These are phyloP conservation scores for Fulvia fulva DNA, from an alignment of 2,329 filamentous ascomycete genomes.

Conservation along the genomic window DNA sequence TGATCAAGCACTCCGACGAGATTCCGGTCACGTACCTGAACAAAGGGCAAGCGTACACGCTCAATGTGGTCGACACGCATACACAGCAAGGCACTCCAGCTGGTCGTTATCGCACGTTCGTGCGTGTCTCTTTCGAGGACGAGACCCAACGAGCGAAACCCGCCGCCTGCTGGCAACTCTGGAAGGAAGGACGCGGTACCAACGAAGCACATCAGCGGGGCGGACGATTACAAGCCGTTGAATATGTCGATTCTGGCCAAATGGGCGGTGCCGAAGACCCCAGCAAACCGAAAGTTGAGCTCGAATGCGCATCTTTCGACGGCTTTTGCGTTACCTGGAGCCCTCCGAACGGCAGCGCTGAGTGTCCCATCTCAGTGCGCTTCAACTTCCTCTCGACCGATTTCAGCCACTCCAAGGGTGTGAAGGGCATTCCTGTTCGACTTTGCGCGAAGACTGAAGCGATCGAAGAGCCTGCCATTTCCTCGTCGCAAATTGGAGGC, in stretches of 20 bases:
- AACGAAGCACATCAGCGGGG: slow-evolving; percentile 93
- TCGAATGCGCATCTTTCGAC: slow-evolving; percentile 72
- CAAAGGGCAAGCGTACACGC: slow-evolving; percentile 89
- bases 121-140: slow-evolving; percentile 96
- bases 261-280: slow-evolving; percentile 50
- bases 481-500: slow-evolving; percentile 33
- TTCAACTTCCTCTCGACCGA: slow-evolving; percentile 99
- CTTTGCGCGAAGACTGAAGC: slow-evolving; percentile 86
- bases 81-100: slow-evolving; percentile 57
- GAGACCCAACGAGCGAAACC: slow-evolving; percentile 86
- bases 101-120: slow-evolving; percentile 79
- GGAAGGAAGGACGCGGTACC: slow-evolving; percentile 94
- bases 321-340: slow-evolving; percentile 86
- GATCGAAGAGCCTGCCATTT: slow-evolving; percentile 38
- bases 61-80: slow-evolving; percentile 76
- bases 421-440: slow-evolving; percentile 93
- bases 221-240: slow-evolving; percentile 88
- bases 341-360: slow-evolving; percentile 63
- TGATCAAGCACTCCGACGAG: slow-evolving; percentile 85
- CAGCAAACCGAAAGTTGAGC: slow-evolving; percentile 45
- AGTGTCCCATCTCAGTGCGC: slow-evolving; percentile 83
- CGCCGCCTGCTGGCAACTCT: slow-evolving; percentile 79
- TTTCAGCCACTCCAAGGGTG: slow-evolving; percentile 97
- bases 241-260: slow-evolving; percentile 72
- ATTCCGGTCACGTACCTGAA: slow-evolving; percentile 98